These are phyloP conservation scores for Kockovaella imperatae DNA, from an alignment of 768 basidiomycete genomes.

Conservation along the genomic window DNA sequence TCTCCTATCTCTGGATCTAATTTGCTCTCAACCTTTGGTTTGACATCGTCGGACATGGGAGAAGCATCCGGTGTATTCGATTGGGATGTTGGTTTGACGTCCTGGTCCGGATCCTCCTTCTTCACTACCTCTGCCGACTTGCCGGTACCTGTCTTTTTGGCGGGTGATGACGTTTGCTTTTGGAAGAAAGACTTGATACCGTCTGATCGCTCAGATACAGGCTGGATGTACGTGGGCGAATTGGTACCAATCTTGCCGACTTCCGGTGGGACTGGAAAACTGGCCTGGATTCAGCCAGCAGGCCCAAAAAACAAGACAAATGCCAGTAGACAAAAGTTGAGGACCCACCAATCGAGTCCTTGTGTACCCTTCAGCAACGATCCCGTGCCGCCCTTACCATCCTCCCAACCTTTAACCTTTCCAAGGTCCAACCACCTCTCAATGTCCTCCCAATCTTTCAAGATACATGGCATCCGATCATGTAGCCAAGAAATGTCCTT, in stretches of 20 bases:
- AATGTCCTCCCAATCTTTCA: slow-evolving; percentile 57
- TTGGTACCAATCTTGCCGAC: slow-evolving; percentile 84
- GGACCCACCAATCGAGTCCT: slow-evolving; percentile 59
- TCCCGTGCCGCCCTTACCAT: slow-evolving; percentile 54
- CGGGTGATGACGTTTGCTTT: slow-evolving; percentile 27
- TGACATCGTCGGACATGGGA: slow-evolving; percentile 11
- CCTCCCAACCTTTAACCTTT: slow-evolving; percentile 58
- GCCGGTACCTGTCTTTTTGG: slow-evolving; percentile 2
- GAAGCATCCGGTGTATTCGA: slow-evolving; percentile 5
- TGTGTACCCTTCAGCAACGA: slow-evolving; percentile 55
- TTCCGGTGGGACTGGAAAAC: slow-evolving; percentile 82
- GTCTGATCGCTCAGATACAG: slow-evolving; percentile 68
- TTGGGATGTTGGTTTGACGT: neutral
- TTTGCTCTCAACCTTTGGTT: slow-evolving; percentile 18
- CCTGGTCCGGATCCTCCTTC: neutral
- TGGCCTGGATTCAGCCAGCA: slow-evolving; percentile 32
- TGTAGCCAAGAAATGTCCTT: slow-evolving; percentile 77
- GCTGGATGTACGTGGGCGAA: slow-evolving; percentile 71
- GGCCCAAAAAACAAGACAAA: neutral
- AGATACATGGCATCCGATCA: slow-evolving; percentile 70
- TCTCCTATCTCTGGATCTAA: slow-evolving; percentile 32
- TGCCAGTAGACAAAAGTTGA: neutral
- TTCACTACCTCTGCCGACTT: neutral
- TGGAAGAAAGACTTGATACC: slow-evolving; percentile 53
- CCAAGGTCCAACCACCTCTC: slow-evolving; percentile 71